phyloP scores from a whole-genome alignment of 1,139 yeast genomes.

The Geotrichum cucujoidarum region DNA sequence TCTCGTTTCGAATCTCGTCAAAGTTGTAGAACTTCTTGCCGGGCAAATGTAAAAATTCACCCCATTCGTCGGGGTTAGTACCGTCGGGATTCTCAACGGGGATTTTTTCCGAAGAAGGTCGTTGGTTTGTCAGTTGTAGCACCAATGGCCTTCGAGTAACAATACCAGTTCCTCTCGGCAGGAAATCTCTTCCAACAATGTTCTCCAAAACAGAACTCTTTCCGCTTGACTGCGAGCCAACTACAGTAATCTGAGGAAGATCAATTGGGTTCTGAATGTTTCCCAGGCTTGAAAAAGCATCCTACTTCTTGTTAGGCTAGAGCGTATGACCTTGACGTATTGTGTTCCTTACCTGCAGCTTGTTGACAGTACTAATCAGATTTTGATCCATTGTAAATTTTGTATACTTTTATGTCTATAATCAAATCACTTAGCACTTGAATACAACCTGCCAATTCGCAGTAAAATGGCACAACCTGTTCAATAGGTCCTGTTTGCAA shows the following conservation, averaged over 20 bases:
- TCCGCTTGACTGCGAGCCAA: slow-evolving; percentile 93
- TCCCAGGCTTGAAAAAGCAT: slow-evolving; percentile 88
- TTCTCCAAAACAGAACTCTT: slow-evolving; percentile 91
- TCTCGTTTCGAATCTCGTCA: slow-evolving; percentile 86
- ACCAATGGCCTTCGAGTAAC: slow-evolving; percentile 92
- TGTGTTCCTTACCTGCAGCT: slow-evolving; percentile 45
- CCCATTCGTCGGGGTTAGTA: slow-evolving; percentile 93
- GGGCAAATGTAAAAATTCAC: slow-evolving; percentile 92
- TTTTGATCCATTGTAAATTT: slow-evolving; percentile 68
- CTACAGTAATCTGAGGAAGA: slow-evolving; percentile 93
- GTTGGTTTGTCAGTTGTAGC: slow-evolving; percentile 69
- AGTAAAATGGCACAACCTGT: not conserved
- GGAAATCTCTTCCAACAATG: slow-evolving; percentile 89
- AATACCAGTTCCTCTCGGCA: slow-evolving; percentile 94
- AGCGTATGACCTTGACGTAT: not conserved
- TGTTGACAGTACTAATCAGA: slow-evolving; percentile 85
- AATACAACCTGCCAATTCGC: not conserved
- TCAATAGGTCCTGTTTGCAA: not conserved
- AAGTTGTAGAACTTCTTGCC: slow-evolving; percentile 83
- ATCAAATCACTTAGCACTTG: too few species aligned
- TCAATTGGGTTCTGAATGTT: slow-evolving; percentile 51
- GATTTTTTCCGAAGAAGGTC: slow-evolving; percentile 35
- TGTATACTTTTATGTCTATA: not conserved
- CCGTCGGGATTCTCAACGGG: slow-evolving; percentile 38
- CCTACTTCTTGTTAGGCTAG: slow-evolving; percentile 52